Conservation (phyloP, 495 filamentous ascomycete genomes). For the Xylaria grammica region DNA sequence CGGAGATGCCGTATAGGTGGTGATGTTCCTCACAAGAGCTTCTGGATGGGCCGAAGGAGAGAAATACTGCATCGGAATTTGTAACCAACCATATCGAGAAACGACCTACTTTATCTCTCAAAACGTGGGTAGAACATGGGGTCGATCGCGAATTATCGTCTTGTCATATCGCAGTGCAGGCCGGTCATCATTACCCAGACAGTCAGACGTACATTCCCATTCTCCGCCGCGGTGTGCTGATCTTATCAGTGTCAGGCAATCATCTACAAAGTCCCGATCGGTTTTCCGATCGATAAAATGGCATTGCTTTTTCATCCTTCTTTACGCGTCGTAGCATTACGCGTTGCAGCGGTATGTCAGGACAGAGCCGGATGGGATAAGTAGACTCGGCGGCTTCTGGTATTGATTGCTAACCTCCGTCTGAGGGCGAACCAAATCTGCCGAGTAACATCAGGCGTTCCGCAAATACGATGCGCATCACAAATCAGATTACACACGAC, state of each 20-base stretch:
- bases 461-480: conserved; percentile 27
- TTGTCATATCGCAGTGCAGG: background rate
- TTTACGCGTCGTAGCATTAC: no score
- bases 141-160: background rate
- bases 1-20: no score
- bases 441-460: background rate
- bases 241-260: conserved; percentile 3
- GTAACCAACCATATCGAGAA: conserved; percentile 8
- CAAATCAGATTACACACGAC: conserved; percentile 13
- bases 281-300: conserved; percentile 15
- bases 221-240: background rate
- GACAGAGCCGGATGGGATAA: background rate
- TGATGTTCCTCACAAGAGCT: background rate
- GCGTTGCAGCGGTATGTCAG: no score
- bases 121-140: no score
- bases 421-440: background rate
- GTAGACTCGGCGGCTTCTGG: background rate
- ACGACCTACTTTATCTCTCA: background rate
- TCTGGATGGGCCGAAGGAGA: no score
- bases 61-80: conserved; percentile 3
- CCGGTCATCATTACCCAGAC: background rate
- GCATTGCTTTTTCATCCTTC: conserved; percentile 16
- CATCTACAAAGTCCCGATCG: conserved; percentile 12
- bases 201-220: background rate
- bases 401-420: background rate